phyloP scores from a whole-genome alignment of 2,329 filamentous ascomycete genomes.

The Neonectria magnoliae region DNA sequence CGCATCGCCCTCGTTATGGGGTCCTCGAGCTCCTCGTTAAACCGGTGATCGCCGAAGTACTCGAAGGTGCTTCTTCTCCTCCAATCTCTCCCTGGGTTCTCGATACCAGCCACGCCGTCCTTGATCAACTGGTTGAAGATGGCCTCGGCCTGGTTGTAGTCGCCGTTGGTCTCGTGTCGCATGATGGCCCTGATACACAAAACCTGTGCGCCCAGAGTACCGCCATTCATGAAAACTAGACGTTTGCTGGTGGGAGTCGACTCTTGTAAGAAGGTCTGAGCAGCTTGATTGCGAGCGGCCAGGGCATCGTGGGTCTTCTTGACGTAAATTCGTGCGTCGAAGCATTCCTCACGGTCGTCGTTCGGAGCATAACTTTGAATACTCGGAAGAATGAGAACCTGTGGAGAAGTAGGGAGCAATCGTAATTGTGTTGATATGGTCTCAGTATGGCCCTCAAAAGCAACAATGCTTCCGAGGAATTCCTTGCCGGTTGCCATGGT shows the following conservation, averaged over 20 bases:
- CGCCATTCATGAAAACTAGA: constrained; percentile 70
- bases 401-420: constrained; percentile 66
- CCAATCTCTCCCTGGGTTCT: constrained; percentile 37
- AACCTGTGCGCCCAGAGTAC: constrained; percentile 63
- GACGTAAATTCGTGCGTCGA: constrained; percentile 53
- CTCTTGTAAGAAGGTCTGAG: constrained; percentile 60
- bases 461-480: constrained; percentile 62
- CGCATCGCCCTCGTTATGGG: constrained; percentile 66
- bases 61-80: constrained; percentile 33
- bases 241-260: constrained; percentile 59
- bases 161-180: constrained; percentile 60
- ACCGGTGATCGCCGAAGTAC: constrained; percentile 28
- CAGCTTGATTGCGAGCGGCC: constrained; percentile 57
- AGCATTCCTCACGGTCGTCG: constrained; percentile 40
- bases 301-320: constrained; percentile 62
- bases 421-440: constrained; percentile 67
- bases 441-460: constrained; percentile 67
- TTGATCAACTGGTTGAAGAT: constrained; percentile 63
- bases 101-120: constrained; percentile 56
- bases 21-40: constrained; percentile 51
- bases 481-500: constrained; percentile 41
- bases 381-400: constrained; percentile 66
- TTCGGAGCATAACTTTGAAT: constrained; percentile 58
- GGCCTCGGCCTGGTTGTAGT: constrained; percentile 59
- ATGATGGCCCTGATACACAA: constrained; percentile 66